Conservation (phyloP, 371 early-diverging fungal genomes). For the Batkoa obscura region DNA sequence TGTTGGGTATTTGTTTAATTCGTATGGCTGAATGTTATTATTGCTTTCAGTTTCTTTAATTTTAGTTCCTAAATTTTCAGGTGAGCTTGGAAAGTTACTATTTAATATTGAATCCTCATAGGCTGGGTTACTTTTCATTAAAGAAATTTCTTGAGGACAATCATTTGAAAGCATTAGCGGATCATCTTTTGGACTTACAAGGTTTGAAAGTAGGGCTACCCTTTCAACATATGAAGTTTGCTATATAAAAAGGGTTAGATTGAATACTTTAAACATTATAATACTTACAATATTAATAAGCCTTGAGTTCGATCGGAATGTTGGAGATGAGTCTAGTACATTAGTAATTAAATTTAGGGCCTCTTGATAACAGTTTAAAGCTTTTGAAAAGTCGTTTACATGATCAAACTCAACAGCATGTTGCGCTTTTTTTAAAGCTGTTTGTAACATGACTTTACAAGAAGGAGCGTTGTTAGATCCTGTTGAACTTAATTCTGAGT, state of each 20-base stretch:
- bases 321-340: neutral
- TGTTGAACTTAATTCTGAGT: no score
- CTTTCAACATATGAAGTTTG: constrained; percentile 1
- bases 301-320: constrained; percentile 1
- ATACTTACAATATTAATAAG: constrained; percentile 2
- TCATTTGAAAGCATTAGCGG: no score
- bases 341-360: neutral
- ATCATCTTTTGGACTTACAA: no score
- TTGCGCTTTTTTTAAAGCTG: neutral
- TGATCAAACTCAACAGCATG: constrained; percentile 2
- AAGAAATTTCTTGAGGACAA: no score
- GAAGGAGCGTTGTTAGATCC: neutral
- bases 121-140: no score
- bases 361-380: neutral
- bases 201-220: neutral
- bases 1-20: no score
- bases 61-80: no score
- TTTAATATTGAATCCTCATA: no score
- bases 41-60: no score
- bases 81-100: no score
- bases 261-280: neutral
- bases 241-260: neutral
- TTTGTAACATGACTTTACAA: neutral
- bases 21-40: no score
- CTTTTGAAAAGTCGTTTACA: neutral